Conservation (phyloP, 2,329 filamentous ascomycete species). For the Microdochium bolleyi region DNA sequence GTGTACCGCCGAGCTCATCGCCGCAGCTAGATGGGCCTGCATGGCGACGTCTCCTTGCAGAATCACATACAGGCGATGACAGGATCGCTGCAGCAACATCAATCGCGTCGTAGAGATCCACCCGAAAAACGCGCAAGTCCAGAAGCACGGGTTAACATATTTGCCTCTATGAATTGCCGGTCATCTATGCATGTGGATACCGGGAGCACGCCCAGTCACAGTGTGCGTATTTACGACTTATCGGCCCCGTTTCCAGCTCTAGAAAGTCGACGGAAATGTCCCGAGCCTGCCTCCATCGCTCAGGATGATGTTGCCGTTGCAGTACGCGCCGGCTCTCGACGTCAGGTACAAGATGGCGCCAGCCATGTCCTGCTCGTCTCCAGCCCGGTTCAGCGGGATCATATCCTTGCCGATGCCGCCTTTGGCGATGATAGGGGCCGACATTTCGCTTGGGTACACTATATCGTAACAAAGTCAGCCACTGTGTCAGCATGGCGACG, state of each 20-base stretch:
- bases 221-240: no score
- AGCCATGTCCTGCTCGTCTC: slow-evolving; percentile 55
- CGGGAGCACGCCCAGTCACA: no score
- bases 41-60: neutral
- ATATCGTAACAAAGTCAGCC: no score
- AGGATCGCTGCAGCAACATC: no score
- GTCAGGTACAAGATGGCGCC: slow-evolving; percentile 59
- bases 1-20: neutral
- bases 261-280: slow-evolving; percentile 47
- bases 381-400: slow-evolving; percentile 52
- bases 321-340: slow-evolving; percentile 55
- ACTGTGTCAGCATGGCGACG: no score
- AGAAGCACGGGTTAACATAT: no score
- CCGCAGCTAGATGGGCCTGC: neutral
- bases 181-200: no score
- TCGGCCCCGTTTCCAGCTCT: no score
- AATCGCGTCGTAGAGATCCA: no score
- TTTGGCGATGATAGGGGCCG: slow-evolving; percentile 35
- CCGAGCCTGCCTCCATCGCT: slow-evolving; percentile 56
- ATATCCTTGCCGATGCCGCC: slow-evolving; percentile 29
- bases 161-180: no score
- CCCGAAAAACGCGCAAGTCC: no score
- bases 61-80: no score
- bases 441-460: slow-evolving; percentile 57
- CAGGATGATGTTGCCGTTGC: slow-evolving; percentile 55